Evolutionary conservation across 441 rosid species (phyloP).

Genomic region (Adansonia gregorii): DNA sequence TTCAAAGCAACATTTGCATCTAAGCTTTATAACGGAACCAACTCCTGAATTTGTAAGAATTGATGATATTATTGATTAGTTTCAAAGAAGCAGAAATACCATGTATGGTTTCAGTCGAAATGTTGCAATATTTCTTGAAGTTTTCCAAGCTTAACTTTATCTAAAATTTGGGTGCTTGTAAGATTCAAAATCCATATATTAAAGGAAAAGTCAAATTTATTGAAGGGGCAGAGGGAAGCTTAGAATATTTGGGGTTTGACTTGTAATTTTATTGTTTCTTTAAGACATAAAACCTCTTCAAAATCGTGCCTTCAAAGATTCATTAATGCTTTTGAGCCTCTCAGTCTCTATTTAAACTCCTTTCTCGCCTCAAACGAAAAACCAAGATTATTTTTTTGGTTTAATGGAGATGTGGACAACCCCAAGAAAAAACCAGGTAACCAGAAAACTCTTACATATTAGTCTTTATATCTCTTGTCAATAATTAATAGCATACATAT

Average conservation of each 20-base stretch:
- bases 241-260: neutral
- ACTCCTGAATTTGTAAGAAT: neutral
- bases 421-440: conserved; percentile 33
- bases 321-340: neutral
- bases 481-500: neutral
- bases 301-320: neutral
- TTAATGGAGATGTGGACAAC: conserved; percentile 32
- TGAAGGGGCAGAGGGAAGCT: neutral
- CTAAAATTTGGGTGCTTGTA: too few species aligned
- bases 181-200: neutral
- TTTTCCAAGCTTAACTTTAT: too few species aligned
- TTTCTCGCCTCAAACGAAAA: neutral
- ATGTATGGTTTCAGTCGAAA: neutral
- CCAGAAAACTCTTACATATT: neutral
- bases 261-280: neutral
- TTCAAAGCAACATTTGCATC: neutral
- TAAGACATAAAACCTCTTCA: neutral
- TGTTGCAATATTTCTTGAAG: neutral
- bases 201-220: neutral
- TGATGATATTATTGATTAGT: neutral
- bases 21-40: neutral
- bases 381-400: neutral
- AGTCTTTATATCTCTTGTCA: neutral
- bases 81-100: neutral
- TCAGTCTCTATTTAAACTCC: conserved; percentile 9